Base-by-base conservation (phyloP, 257 asterid species). In the Salvia splendens region DNA sequence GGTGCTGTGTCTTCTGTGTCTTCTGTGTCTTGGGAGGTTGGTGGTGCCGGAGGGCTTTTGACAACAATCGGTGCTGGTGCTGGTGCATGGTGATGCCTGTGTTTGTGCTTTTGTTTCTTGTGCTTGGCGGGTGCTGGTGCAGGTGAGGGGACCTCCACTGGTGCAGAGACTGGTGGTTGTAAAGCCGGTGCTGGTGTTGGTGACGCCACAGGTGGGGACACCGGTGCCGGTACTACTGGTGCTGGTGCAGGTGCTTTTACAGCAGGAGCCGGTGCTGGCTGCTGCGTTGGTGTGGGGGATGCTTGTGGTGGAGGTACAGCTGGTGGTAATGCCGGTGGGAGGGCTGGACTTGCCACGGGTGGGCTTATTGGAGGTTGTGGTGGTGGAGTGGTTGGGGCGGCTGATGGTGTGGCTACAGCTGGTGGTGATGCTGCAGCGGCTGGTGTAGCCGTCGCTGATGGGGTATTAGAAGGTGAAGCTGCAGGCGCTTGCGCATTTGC, bases 11-110 rank as follows among this genome's bases (percentile, higher is more conserved):
- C 96, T 0, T 73, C 61, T 65, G 86, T 76, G 9, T 85, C 96
- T 0, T 73, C 95, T 1, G 83, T 67, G 66, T 81, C 82, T 67
- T 74, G 73, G 67, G 73, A 80, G 3, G 82, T 80, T 7, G 96
- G 96, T 17, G 99, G 98, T 58, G 99, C 96, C 1, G 99, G 99
- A n/a, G 99, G 99, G 83, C 99, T 94, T 33, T 58, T 76, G 55
- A 89, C 68, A 58, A 89, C 68, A 32, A 79, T 76, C 3, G 96
- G 94, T 33, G 98, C 95, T 1, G 97, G 98, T 55, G 99, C 96
- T 16, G 99, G 99, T 35, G 95, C 94, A 14, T 82, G 92, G 61
- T 84, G 91, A 32, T 70, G 86, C 70, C n/a, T 72, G 71, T 79
- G 87, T 50, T 10, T 73, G 75, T 79, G 86, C 80, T 48, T 81